phyloP scores from a whole-genome alignment of 169 alveolate genomes.

The Cardiosporidium cionae region DNA sequence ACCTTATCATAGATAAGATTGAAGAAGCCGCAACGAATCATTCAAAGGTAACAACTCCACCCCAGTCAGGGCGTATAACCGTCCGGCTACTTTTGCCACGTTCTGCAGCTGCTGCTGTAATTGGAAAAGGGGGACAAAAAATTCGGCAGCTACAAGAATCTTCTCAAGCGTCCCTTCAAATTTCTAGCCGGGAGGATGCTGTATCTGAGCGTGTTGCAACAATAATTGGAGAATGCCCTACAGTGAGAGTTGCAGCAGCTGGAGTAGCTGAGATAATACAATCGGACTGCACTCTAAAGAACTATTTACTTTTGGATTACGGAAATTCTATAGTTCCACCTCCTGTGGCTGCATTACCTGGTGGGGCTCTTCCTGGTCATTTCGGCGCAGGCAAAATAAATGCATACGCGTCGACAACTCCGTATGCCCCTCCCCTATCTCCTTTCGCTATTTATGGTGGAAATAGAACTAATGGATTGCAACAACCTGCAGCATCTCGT shows the following conservation, averaged over 20 bases:
- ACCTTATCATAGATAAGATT: conserved; percentile 2
- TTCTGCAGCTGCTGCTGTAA: background rate
- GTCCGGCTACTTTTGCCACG: background rate
- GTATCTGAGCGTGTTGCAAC: background rate
- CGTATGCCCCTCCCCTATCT: background rate
- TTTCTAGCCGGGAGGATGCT: background rate
- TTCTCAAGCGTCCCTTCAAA: background rate
- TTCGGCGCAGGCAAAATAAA: too few species aligned
- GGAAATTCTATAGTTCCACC: background rate
- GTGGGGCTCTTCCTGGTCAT: too few species aligned
- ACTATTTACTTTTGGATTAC: background rate
- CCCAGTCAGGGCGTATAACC: background rate
- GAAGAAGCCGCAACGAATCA: conserved; percentile 1
- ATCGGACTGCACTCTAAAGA: background rate
- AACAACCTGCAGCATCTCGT: too few species aligned
- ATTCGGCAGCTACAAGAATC: background rate
- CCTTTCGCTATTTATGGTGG: conserved; percentile 10
- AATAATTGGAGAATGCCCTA: background rate
- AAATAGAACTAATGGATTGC: conserved; percentile 14
- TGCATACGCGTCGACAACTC: background rate
- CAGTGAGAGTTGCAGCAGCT: background rate
- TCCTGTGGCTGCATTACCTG: background rate
- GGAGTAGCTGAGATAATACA: background rate
- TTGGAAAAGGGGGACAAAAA: background rate
- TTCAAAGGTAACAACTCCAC: background rate